phyloP scores from a whole-genome alignment of 768 basidiomycete genomes.

The Macrocybe gigantea region DNA sequence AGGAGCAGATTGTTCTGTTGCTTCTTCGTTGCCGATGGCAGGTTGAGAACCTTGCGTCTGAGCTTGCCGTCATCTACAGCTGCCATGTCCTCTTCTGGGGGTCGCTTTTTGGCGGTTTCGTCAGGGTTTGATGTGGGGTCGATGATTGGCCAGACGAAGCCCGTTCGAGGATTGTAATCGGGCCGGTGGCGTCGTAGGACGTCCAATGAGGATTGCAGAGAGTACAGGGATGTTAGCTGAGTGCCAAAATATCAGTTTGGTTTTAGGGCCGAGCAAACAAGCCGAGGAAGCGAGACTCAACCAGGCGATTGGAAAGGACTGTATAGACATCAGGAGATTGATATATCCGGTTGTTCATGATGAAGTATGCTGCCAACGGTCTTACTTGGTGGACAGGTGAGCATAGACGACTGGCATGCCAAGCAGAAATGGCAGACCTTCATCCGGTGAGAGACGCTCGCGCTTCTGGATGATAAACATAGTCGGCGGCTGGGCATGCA shows the following conservation, averaged over 20 bases:
- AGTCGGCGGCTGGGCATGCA: constrained; percentile 72
- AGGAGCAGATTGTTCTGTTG: constrained; percentile 66
- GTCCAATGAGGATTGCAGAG: constrained; percentile 73
- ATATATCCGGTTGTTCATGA: constrained; percentile 86
- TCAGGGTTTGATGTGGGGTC: constrained; percentile 40
- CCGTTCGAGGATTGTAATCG: constrained; percentile 77
- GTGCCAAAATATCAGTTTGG: not conserved
- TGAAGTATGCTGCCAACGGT: constrained; percentile 79
- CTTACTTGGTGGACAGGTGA: constrained; percentile 40
- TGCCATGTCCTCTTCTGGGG: constrained; percentile 18
- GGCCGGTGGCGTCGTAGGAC: constrained; percentile 69
- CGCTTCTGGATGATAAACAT: constrained; percentile 90
- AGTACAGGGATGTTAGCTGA: constrained; percentile 64
- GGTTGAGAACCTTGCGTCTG: constrained; percentile 18
- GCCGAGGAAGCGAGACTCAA: constrained; percentile 23
- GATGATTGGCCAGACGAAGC: constrained; percentile 80
- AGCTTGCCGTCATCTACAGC: constrained; percentile 8
- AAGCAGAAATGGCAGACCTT: constrained; percentile 46
- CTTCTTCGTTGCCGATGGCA: constrained; percentile 36
- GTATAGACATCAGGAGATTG: constrained; percentile 83
- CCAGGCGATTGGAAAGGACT: constrained; percentile 78
- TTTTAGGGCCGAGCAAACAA: constrained; percentile 2
- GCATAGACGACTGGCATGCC: constrained; percentile 1
- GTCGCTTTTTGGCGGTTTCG: constrained; percentile 34
- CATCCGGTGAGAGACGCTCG: constrained; percentile 74